Percentiles rank a stretch among this genome's conserved stretches.
Evolutionary conservation across 179 eudicot genomes (phyloP).

Genomic region (Amaranthus tricolor): DNA sequence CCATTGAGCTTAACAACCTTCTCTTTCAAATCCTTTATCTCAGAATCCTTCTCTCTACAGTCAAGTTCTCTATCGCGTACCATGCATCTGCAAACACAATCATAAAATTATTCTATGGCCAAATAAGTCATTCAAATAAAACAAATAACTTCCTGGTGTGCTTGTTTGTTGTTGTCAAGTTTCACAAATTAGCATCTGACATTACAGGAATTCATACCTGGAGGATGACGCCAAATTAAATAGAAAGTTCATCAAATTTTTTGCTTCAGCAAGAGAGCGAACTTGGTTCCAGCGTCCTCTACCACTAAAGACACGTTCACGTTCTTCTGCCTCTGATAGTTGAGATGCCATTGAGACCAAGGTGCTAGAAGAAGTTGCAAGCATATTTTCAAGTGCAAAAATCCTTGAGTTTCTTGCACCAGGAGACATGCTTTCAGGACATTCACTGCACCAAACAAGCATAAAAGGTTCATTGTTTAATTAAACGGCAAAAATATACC

Average conservation of each 20-base stretch:
- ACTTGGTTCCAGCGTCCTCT: slow-evolving; percentile 97
- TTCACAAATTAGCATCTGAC: background rate
- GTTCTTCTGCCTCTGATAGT: slow-evolving; percentile 96
- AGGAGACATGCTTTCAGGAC: slow-evolving; percentile 82
- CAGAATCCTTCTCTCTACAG: slow-evolving; percentile 80
- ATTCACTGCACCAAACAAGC: slow-evolving; percentile 42
- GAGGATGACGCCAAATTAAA: slow-evolving; percentile 82
- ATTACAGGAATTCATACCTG: slow-evolving; percentile 44
- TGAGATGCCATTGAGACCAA: slow-evolving; percentile 98
- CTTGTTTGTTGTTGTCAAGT: background rate
- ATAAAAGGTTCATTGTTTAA: background rate
- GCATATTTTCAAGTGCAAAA: slow-evolving; percentile 95
- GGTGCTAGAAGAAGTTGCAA: slow-evolving; percentile 82
- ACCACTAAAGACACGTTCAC: slow-evolving; percentile 85
- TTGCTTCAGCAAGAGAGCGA: slow-evolving; percentile 87
- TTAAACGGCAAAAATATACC: background rate
- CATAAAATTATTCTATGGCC: slow-evolving; percentile 8
- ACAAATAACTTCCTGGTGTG: background rate
- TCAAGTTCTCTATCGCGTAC: slow-evolving; percentile 73
- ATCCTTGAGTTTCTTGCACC: slow-evolving; percentile 97
- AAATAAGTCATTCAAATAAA: background rate
- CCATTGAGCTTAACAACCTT: slow-evolving; percentile 56
- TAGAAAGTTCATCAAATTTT: slow-evolving; percentile 75
- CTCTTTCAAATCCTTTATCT: slow-evolving; percentile 79
- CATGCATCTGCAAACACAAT: slow-evolving; percentile 53